Evolutionary conservation across 176 grass and related monocot species (phyloP).

Genomic region (Carex parvula): DNA sequence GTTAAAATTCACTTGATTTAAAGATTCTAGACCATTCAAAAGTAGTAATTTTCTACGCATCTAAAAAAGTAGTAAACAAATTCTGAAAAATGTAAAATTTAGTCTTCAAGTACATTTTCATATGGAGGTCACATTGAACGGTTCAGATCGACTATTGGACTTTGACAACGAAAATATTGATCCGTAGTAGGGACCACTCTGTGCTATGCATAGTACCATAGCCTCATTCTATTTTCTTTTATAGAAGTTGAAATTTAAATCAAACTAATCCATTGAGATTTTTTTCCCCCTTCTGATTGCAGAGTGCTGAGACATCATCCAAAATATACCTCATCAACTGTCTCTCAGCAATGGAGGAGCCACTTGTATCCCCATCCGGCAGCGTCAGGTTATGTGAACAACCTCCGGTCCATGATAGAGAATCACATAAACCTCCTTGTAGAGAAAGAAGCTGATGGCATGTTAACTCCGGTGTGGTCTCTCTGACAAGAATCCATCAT

Average conservation of each 20-base stretch:
- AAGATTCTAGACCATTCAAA: no score
- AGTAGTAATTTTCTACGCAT: no score
- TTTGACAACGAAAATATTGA: no score
- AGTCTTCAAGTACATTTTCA: no score
- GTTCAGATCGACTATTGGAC: no score
- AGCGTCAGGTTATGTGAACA: constrained; percentile 61
- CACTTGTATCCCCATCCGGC: constrained; percentile 63
- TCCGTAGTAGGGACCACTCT: no score
- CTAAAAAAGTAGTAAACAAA: no score
- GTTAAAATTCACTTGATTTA: no score
- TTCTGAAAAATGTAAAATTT: no score
- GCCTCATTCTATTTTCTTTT: not conserved
- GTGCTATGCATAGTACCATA: no score
- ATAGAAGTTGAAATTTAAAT: constrained; percentile 18
- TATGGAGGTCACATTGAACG: no score
- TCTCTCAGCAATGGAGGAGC: constrained; percentile 87
- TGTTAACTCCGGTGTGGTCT: constrained; percentile 64
- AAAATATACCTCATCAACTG: constrained; percentile 97
- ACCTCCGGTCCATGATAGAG: constrained; percentile 59
- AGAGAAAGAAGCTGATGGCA: constrained; percentile 65
- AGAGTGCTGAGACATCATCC: constrained; percentile 64
- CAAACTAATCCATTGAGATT: constrained; percentile 24
- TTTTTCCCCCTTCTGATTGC: constrained; percentile 30
- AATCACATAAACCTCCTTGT: constrained; percentile 50
- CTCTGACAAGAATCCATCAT: constrained; percentile 67